phyloP scores from a whole-genome alignment of 1,284 basidiomycete genomes.

The Tranzscheliella williamsii region DNA sequence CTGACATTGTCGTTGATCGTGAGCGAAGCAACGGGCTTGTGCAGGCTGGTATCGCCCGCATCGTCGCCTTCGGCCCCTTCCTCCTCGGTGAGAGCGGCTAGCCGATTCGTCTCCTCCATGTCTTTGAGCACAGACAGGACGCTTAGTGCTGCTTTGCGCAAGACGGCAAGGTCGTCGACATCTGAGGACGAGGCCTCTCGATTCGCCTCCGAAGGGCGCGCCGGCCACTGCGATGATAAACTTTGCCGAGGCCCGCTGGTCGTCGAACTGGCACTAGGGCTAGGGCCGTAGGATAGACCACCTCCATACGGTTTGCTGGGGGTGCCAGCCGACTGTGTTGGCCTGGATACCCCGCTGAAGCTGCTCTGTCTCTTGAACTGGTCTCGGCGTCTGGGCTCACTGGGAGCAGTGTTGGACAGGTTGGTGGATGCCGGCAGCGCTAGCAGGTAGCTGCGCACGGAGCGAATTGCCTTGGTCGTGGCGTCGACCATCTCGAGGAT shows the following conservation, averaged over 20 bases:
- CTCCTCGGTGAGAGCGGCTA: not conserved
- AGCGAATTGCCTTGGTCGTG: constrained; percentile 39
- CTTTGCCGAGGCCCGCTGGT: not conserved
- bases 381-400: constrained; percentile 23
- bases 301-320: not conserved
- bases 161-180: constrained; percentile 68
- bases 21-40: not conserved
- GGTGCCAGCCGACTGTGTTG: constrained; percentile 1
- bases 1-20: not conserved
- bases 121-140: constrained; percentile 73
- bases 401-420: constrained; percentile 3
- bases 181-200: not conserved
- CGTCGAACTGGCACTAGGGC: too few species aligned
- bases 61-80: not conserved
- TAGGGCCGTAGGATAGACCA: not conserved
- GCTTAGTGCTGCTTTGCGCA: constrained; percentile 74
- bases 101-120: constrained; percentile 57
- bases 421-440: constrained; percentile 24
- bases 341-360: constrained; percentile 24
- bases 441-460: constrained; percentile 41
- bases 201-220: not conserved
- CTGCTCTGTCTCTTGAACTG: constrained; percentile 38
- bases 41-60: not conserved
- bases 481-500: constrained; percentile 16
- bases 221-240: not conserved